A percentile compares a stretch with the other conserved stretches of the same genome.
Evolutionary conservation across 2,329 filamentous ascomycete genomes (phyloP).

Genomic region (Rutstroemia sp.): DNA sequence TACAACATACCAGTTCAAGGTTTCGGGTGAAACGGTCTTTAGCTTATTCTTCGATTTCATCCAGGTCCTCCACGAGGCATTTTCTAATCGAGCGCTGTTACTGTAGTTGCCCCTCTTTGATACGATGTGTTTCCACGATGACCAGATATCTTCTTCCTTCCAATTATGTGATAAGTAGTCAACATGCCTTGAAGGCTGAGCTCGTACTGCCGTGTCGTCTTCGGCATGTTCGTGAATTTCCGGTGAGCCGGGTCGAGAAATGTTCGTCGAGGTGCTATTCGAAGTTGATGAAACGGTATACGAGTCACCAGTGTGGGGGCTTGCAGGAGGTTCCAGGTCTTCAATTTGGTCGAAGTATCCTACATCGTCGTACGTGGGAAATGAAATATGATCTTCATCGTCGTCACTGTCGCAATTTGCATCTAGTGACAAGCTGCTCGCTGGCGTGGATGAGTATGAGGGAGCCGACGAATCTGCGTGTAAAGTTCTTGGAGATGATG

Average conservation of each 20-base stretch:
- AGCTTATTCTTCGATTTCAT: conserved; percentile 83
- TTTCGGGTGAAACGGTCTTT: conserved; percentile 81
- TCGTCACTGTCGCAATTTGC: conserved; percentile 58
- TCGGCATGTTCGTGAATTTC: conserved; percentile 29
- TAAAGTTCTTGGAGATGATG: conserved; percentile 48
- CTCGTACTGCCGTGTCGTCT: conserved; percentile 45
- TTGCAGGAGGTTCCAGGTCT: conserved; percentile 41
- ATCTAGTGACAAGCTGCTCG: conserved; percentile 60
- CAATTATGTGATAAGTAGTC: conserved; percentile 95
- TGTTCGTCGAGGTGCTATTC: conserved; percentile 49
- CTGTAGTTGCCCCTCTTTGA: conserved; percentile 60
- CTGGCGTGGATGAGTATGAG: conserved; percentile 55
- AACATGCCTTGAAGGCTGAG: conserved; percentile 57
- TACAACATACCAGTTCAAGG: conserved; percentile 61
- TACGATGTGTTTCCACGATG: conserved; percentile 94
- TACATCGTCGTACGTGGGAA: conserved; percentile 33
- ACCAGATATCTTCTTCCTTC: conserved; percentile 95
- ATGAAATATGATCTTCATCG: conserved; percentile 30
- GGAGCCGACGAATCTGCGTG: conserved; percentile 44
- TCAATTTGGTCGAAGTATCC: conserved; percentile 26
- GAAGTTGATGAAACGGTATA: conserved; percentile 51
- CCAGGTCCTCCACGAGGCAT: conserved; percentile 96
- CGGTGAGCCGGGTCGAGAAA: conserved; percentile 35
- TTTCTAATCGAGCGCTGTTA: conserved; percentile 63
- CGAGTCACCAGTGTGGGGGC: conserved; percentile 44